A percentile compares a stretch with the other conserved stretches of the same genome.
These are phyloP conservation scores for Trifolium subterraneum DNA, from an alignment of 306 rosid species.

Conservation along the genomic window DNA sequence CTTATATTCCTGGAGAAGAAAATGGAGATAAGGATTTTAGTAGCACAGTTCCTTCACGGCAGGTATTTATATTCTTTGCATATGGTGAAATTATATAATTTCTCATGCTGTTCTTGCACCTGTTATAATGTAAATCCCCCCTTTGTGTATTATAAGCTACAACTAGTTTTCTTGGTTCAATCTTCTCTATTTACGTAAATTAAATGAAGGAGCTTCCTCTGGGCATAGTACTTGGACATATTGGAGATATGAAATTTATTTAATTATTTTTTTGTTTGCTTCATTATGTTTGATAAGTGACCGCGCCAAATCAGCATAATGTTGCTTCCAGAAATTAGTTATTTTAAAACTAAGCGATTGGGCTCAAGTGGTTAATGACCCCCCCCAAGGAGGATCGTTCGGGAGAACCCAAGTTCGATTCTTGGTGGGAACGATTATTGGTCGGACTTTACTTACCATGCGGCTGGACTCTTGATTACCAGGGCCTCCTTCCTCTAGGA, in stretches of 20 bases:
- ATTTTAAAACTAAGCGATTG: not conserved
- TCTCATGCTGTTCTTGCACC: conserved; percentile 13
- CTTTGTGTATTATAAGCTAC: not conserved
- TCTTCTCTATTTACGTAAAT: not conserved
- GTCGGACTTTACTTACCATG: no score
- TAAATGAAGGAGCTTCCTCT: conserved; percentile 22
- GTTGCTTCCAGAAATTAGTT: conserved; percentile 33
- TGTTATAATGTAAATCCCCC: not conserved
- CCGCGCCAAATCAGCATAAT: conserved; percentile 24
- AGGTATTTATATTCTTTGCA: conserved; percentile 60
- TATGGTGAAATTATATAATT: conserved; percentile 38
- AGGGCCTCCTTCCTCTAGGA: no score
- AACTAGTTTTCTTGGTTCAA: conserved; percentile 33
- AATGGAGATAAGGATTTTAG: conserved; percentile 87
- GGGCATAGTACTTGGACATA: conserved; percentile 11
- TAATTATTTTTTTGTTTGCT: conserved; percentile 20
- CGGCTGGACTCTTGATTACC: no score
- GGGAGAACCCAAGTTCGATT: no score
- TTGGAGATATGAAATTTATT: not conserved
- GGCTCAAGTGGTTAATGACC: no score
- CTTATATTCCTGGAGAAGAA: conserved; percentile 89
- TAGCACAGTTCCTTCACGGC: conserved; percentile 73
- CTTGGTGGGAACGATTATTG: no score
- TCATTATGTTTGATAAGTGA: conserved; percentile 34
- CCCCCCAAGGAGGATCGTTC: no score